Evolutionary conservation across 371 early-diverging fungal species (phyloP).

Genomic region (Mucor velutinosus): DNA sequence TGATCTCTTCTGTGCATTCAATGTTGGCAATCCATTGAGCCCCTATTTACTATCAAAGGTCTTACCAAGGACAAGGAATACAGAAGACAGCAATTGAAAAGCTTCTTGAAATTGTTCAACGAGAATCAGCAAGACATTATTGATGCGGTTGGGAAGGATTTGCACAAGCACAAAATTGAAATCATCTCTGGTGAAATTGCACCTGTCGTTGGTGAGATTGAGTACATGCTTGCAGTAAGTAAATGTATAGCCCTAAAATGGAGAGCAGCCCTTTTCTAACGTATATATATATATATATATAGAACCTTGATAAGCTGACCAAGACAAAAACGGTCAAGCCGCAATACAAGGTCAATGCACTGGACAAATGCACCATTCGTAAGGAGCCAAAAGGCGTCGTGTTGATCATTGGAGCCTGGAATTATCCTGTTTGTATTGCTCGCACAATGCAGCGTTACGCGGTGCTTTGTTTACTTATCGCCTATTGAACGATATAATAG

Average conservation of each 20-base stretch:
- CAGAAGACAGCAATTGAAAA: constrained; percentile 70
- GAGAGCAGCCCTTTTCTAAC: too few relatives aligned
- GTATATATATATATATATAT: constrained; percentile 7
- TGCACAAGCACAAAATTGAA: constrained; percentile 61
- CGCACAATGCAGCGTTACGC: neutral
- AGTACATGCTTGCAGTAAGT: constrained; percentile 51
- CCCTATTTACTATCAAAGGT: constrained; percentile 11
- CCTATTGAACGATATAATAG: constrained; percentile 11
- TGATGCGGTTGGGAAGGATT: constrained; percentile 67
- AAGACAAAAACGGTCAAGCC: constrained; percentile 34
- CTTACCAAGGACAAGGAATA: constrained; percentile 49
- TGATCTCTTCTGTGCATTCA: neutral
- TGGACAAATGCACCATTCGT: constrained; percentile 50
- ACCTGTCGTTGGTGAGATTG: constrained; percentile 68
- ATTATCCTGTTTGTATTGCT: constrained; percentile 70
- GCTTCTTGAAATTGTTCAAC: constrained; percentile 56
- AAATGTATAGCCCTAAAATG: neutral
- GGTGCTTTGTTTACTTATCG: neutral
- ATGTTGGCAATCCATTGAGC: neutral
- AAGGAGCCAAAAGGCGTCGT: constrained; percentile 79
- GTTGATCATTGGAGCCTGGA: constrained; percentile 83
- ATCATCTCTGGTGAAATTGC: constrained; percentile 62
- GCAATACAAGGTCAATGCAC: constrained; percentile 37
- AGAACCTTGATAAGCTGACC: constrained; percentile 39
- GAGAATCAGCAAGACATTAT: constrained; percentile 63